A percentile compares a stretch with the other conserved stretches of the same genome.
Conservation (phyloP, 208 protist species). For the Acanthamoeba lenticulata region DNA sequence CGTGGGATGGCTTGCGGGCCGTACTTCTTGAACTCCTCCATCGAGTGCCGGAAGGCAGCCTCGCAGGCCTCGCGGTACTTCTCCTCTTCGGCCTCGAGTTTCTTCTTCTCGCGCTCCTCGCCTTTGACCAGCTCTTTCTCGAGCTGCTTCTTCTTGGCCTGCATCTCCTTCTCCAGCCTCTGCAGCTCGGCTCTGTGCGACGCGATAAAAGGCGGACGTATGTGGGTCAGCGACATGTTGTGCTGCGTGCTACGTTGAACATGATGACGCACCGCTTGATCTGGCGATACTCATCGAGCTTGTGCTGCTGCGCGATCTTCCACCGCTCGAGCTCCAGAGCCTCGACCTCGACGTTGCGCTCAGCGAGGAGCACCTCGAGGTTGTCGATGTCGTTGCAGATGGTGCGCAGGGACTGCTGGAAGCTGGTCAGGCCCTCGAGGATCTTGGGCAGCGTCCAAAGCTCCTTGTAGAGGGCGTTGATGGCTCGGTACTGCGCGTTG, state of each 20-base stretch:
- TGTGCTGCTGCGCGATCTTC: slow-evolving; percentile 41
- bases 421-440: slow-evolving; percentile 28
- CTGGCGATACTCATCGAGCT: slow-evolving; percentile 50
- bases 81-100: slow-evolving; percentile 27
- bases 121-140: slow-evolving; percentile 33
- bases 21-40: slow-evolving; percentile 64
- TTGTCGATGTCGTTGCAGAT: slow-evolving; percentile 45
- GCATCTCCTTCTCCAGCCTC: slow-evolving; percentile 46
- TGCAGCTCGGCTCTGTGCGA: slow-evolving; percentile 3
- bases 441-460: slow-evolving; percentile 55
- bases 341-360: slow-evolving; percentile 36
- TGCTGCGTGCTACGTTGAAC: too few relatives aligned
- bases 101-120: slow-evolving; percentile 49
- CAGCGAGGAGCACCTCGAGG: slow-evolving; percentile 30
- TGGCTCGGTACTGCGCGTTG: slow-evolving; percentile 55
- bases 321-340: slow-evolving; percentile 36
- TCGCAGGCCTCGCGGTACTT: slow-evolving; percentile 35
- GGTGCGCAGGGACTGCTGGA: slow-evolving; percentile 24
- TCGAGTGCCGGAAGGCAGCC: slow-evolving; percentile 43
- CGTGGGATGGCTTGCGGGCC: neutral
- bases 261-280: slow-evolving; percentile 7
- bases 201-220: neutral
- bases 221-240: too few relatives aligned
- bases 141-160: slow-evolving; percentile 53
- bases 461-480: slow-evolving; percentile 59